phyloP scores from a whole-genome alignment of 441 rosid genomes.

The Monsonia emarginata region DNA sequence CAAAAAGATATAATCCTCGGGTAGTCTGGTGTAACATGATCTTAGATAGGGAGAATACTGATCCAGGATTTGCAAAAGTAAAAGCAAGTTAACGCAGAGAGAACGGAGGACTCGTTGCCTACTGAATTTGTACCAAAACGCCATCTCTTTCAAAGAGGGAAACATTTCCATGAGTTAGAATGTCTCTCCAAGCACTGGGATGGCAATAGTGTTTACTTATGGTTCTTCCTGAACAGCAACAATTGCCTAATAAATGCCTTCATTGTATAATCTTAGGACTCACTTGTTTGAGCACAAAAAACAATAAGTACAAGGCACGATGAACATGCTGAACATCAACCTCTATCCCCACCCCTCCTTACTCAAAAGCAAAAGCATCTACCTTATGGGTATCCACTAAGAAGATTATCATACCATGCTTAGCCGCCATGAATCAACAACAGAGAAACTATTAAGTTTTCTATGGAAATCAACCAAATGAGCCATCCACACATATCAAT shows the following conservation, averaged over 20 bases:
- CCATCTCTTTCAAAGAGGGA: too few species aligned
- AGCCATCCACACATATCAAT: background rate
- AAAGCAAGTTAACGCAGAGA: too few species aligned
- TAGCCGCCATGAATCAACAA: background rate
- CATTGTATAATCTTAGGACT: background rate
- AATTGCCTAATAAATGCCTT: background rate
- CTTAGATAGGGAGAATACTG: background rate
- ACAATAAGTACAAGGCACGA: background rate
- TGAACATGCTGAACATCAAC: background rate
- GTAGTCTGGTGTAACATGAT: background rate
- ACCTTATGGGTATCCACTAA: background rate
- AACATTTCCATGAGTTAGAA: too few species aligned
- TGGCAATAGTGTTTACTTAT: background rate
- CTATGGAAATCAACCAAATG: background rate
- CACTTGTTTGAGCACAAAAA: background rate
- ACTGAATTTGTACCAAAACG: too few species aligned
- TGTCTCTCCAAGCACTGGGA: background rate
- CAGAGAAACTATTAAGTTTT: background rate
- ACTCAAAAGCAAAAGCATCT: background rate
- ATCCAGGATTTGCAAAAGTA: background rate
- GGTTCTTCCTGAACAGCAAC: background rate
- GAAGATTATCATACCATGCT: background rate
- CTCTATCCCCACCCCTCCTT: background rate
- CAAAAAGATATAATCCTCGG: background rate
- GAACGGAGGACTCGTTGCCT: too few species aligned